phyloP scores from a whole-genome alignment of 2,329 filamentous ascomycete species.

The Cucurbitaria berberidis region DNA sequence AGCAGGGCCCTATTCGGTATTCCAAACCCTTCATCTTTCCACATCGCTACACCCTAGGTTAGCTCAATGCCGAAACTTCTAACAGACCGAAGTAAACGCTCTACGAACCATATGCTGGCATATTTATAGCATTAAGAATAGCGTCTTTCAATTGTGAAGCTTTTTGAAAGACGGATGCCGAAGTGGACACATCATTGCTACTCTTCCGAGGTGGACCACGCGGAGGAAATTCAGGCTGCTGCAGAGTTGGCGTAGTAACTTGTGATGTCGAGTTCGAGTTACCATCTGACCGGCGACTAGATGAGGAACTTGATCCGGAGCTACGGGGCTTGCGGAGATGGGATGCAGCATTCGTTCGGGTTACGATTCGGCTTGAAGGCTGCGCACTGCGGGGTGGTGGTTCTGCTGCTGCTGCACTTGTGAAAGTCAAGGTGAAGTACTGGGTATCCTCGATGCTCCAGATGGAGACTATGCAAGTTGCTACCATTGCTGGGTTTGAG shows the following conservation, averaged over 20 bases:
- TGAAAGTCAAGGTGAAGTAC: constrained; percentile 79
- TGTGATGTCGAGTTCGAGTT: constrained; percentile 47
- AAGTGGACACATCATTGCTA: constrained; percentile 56
- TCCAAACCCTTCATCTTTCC: constrained; percentile 77
- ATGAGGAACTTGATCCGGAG: constrained; percentile 51
- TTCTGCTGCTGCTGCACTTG: constrained; percentile 55
- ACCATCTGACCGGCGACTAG: constrained; percentile 37
- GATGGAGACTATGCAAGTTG: constrained; percentile 78
- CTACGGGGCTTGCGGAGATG: constrained; percentile 42
- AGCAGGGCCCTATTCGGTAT: constrained; percentile 72
- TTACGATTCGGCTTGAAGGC: constrained; percentile 50
- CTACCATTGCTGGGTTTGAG: constrained; percentile 55
- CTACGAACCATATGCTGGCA: constrained; percentile 67
- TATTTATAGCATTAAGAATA: constrained; percentile 74
- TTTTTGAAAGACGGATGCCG: constrained; percentile 73
- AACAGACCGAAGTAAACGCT: not conserved
- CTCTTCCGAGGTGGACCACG: constrained; percentile 67
- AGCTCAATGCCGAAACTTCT: not conserved
- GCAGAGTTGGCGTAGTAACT: constrained; percentile 61
- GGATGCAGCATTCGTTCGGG: constrained; percentile 46
- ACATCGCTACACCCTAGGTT: constrained; percentile 61
- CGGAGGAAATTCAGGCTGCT: constrained; percentile 68
- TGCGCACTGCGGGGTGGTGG: constrained; percentile 15
- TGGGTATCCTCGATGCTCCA: constrained; percentile 72
- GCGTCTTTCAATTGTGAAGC: constrained; percentile 78